These are phyloP conservation scores for Alternaria longipes DNA, from an alignment of 2,329 filamentous ascomycete genomes.

Conservation along the genomic window DNA sequence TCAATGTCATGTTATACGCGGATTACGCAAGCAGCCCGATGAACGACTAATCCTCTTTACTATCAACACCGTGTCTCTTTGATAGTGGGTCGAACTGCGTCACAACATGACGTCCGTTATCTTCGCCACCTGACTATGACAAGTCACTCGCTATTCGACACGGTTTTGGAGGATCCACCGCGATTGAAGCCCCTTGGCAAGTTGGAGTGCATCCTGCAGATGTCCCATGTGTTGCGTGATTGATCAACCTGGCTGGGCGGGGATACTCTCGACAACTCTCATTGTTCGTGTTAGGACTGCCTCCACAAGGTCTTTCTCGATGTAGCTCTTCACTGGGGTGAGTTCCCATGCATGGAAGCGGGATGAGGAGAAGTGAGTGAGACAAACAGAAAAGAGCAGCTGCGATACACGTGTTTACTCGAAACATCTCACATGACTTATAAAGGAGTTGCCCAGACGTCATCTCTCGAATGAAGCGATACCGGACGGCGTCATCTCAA, in stretches of 20 bases:
- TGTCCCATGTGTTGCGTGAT: background rate
- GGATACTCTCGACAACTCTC: background rate
- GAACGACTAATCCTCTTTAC: too few species aligned
- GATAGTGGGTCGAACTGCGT: too few species aligned
- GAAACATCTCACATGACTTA: background rate
- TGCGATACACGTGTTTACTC: slow-evolving; percentile 5
- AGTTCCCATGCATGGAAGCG: background rate
- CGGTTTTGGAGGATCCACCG: background rate
- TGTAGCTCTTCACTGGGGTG: background rate
- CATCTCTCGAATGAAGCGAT: background rate
- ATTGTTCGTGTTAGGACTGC: background rate
- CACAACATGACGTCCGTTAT: background rate
- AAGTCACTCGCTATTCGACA: background rate
- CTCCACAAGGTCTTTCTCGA: background rate
- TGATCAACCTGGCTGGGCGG: background rate
- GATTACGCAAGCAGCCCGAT: too few species aligned
- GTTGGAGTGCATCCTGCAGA: background rate
- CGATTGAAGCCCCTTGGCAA: background rate
- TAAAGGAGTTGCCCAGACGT: background rate
- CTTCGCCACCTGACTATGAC: background rate
- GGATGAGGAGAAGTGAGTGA: background rate
- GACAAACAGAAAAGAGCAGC: background rate
- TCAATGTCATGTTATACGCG: too few species aligned
- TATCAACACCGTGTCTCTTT: too few species aligned
- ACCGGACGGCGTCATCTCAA: background rate